Base-by-base conservation (phyloP, 148 eudicot genomes). In the Talinum fruticosum region DNA sequence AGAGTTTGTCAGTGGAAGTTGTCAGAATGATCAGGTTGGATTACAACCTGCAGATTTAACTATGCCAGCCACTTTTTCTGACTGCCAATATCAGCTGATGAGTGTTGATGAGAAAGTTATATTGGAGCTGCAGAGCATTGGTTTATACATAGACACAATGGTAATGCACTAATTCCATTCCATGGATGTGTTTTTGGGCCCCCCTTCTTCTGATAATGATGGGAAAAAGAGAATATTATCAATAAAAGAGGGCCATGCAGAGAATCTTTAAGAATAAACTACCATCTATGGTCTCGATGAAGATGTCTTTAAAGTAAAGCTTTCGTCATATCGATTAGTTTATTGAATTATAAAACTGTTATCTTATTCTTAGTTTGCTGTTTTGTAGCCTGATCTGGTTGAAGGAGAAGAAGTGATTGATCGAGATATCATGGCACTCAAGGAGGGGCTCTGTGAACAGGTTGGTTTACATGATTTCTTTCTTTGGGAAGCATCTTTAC, bases 51-150 rank as follows among this genome's bases (percentile, higher is more conserved):
- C 70, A 59, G 82, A 82, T 64, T 32, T 70, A 45, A 76, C 80
- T 61, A 47, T 77, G 21, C 71, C 79, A 6, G 82, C 76, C 10
- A 68, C 83, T 24, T 54, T 70, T 36, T 72, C 83, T 35, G 86
- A 87, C 68, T 74, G 82, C 74, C 86, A 87, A 76, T 87, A 85
- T 83, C 86, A 79, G 71, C 81, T 83, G 65, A 62, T 87, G 86
- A 67, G 80, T 75, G 51, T 83, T 65, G 88, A 87, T 79, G 90
- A 87, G 47, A 81, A 65, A 78, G 73, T 87, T 74, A 15, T 85
- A 24, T 75, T 85, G 85, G 90, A 87, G 88, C 77, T 87, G 73
- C 90, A 85, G 83, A 87, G 88, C 71, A 74, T 85, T 79, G 90
- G 90, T 49, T 45, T 87, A 73, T 81, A 66, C 79, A 79, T 80